Conservation (phyloP, 2,329 filamentous ascomycete genomes). For the Alternaria novae-zelandiae region DNA sequence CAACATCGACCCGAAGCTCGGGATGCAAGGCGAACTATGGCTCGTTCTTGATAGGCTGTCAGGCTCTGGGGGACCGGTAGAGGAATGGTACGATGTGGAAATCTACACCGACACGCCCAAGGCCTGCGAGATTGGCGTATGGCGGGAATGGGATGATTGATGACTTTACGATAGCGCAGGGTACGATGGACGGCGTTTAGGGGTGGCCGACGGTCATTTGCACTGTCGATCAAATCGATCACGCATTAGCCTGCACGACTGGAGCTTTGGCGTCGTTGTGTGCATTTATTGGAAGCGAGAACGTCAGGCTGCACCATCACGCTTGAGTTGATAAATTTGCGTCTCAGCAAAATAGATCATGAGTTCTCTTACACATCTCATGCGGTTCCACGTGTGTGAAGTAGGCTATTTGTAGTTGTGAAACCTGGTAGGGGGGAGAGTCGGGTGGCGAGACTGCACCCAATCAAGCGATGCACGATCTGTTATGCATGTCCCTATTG, state of each 20-base stretch:
- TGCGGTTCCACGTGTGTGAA: neutral
- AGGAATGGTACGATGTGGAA: constrained; percentile 60
- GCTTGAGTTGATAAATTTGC: neutral
- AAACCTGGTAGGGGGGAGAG: constrained; percentile 21
- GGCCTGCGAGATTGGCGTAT: constrained; percentile 53
- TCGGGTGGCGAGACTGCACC: constrained; percentile 30
- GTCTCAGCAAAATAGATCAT: neutral
- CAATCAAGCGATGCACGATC: constrained; percentile 37
- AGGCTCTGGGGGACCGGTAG: constrained; percentile 55
- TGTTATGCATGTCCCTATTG: constrained; percentile 30
- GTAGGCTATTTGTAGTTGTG: constrained; percentile 11
- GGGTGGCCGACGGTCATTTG: constrained; percentile 4
- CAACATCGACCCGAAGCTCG: constrained; percentile 71
- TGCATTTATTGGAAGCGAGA: neutral
- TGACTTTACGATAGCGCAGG: neutral
- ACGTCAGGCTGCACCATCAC: neutral
- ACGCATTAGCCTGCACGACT: neutral
- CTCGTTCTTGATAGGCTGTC: constrained; percentile 82
- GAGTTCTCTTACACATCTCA: constrained; percentile 1
- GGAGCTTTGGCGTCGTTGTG: neutral
- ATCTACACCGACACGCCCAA: constrained; percentile 55
- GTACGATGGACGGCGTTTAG: neutral
- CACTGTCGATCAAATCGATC: constrained; percentile 7
- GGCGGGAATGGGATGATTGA: constrained; percentile 53
- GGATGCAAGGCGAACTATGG: constrained; percentile 68